Conservation (phyloP, 2,329 filamentous ascomycete genomes). For the Colletotrichum filicis region DNA sequence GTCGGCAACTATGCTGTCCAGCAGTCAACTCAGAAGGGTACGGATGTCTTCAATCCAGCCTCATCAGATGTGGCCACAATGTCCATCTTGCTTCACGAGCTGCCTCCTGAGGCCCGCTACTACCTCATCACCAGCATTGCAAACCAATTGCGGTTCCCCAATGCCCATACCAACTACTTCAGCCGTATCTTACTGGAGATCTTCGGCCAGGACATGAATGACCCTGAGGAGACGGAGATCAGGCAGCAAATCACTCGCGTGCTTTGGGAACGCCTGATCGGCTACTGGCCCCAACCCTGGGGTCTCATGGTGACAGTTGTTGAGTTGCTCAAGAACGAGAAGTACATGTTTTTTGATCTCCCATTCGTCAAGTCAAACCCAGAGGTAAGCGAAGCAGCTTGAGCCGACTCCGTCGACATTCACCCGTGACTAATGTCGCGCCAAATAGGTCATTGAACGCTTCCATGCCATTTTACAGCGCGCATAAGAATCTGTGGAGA, state of each 20-base stretch:
- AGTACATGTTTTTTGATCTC: slow-evolving; percentile 91
- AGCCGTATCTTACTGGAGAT: slow-evolving; percentile 85
- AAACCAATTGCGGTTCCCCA: slow-evolving; percentile 92
- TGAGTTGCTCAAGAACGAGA: slow-evolving; percentile 91
- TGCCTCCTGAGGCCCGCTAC: slow-evolving; percentile 83
- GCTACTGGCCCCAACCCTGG: slow-evolving; percentile 95
- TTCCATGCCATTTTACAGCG: slow-evolving; percentile 33
- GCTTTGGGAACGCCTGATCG: slow-evolving; percentile 86
- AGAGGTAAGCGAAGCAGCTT: slow-evolving; percentile 69
- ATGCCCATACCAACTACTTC: slow-evolving; percentile 92
- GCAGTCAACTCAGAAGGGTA: slow-evolving; percentile 66
- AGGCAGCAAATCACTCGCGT: slow-evolving; percentile 92
- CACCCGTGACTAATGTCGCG: neutral
- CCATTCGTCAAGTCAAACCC: slow-evolving; percentile 91
- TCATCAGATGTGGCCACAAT: slow-evolving; percentile 78
- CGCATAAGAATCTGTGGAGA: neutral
- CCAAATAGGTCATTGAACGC: slow-evolving; percentile 32
- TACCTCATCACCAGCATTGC: slow-evolving; percentile 85
- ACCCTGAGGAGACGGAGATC: slow-evolving; percentile 82
- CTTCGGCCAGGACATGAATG: slow-evolving; percentile 79
- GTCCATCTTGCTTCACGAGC: slow-evolving; percentile 79
- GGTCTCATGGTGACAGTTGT: slow-evolving; percentile 88
- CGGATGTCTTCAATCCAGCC: slow-evolving; percentile 71
- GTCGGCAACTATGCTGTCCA: slow-evolving; percentile 79
- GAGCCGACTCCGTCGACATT: neutral